Conservation (phyloP, 2,329 filamentous ascomycete species). For the Talaromyces sp. region DNA sequence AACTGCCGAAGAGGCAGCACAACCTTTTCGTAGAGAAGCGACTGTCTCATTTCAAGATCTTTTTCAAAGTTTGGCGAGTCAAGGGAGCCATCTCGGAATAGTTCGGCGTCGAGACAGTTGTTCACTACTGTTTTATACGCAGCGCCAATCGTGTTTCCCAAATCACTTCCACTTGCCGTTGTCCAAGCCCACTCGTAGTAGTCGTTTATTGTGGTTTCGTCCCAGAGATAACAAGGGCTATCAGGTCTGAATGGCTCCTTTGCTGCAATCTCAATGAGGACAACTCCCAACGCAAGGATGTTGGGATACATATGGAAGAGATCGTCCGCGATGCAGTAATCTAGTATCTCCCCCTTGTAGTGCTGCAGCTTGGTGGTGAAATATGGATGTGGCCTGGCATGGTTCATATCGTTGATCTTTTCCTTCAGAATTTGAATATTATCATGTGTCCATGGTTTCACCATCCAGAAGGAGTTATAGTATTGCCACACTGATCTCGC, state of each 20-base stretch:
- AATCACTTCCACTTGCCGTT: not conserved
- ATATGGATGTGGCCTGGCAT: not conserved
- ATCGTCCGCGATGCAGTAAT: not conserved
- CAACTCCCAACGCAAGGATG: slow-evolving; percentile 4
- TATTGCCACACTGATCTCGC: slow-evolving; percentile 5
- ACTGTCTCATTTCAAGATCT: not conserved
- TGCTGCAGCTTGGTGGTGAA: not conserved
- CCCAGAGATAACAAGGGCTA: not conserved
- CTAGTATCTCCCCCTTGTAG: not conserved
- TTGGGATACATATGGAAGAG: not conserved
- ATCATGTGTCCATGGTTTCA: slow-evolving; percentile 1
- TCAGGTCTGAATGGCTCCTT: not conserved
- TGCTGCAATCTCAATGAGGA: slow-evolving; percentile 5
- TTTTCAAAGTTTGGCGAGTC: not conserved
- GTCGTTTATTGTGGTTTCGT: slow-evolving; percentile 2
- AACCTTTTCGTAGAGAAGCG: slow-evolving; percentile 3
- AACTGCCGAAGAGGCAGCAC: not conserved
- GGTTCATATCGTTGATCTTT: too few relatives aligned
- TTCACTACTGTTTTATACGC: not conserved
- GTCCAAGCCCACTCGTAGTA: slow-evolving; percentile 6
- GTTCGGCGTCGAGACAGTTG: slow-evolving; percentile 1
- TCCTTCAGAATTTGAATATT: not conserved
- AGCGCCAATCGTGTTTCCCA: not conserved
- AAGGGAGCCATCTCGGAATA: not conserved
- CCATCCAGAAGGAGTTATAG: slow-evolving; percentile 6